Percentiles rank a stretch among this genome's conserved stretches.
These are phyloP conservation scores for Escovopsis sp. DNA, from an alignment of 2,329 filamentous ascomycete genomes.

Conservation along the genomic window DNA sequence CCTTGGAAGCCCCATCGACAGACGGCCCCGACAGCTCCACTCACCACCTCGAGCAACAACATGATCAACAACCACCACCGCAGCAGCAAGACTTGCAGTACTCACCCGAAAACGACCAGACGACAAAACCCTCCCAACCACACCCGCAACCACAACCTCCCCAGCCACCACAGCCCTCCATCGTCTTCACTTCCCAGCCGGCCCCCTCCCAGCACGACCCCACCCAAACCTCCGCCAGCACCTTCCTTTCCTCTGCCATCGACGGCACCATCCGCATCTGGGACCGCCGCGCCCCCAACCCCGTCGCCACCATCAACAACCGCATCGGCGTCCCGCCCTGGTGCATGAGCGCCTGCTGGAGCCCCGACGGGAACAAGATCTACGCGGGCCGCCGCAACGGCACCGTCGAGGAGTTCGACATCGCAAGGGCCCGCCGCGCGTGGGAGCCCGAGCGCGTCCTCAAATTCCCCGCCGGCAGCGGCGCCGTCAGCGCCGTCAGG, in stretches of 20 bases:
- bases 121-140: too few species aligned
- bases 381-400: conserved; percentile 84
- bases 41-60: too few species aligned
- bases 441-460: conserved; percentile 64
- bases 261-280: conserved; percentile 85
- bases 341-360: conserved; percentile 98
- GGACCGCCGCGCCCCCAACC: conserved; percentile 64
- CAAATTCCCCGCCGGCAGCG: conserved; percentile 78
- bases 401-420: conserved; percentile 84
- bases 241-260: conserved; percentile 77
- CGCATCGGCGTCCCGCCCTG: conserved; percentile 70
- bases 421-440: conserved; percentile 56
- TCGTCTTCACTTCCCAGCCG: conserved; percentile 20
- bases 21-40: too few species aligned
- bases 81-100: conserved; percentile 1
- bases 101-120: neutral
- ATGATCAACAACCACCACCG: neutral
- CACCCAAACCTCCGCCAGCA: conserved; percentile 52
- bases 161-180: conserved; percentile 11
- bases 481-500: conserved; percentile 72
- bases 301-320: conserved; percentile 65
- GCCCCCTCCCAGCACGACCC: conserved; percentile 31
- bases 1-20: neutral
- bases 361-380: conserved; percentile 84
- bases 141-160: too few species aligned